phyloP scores from a whole-genome alignment of 441 rosid genomes.

The Metrosideros polymorpha region DNA sequence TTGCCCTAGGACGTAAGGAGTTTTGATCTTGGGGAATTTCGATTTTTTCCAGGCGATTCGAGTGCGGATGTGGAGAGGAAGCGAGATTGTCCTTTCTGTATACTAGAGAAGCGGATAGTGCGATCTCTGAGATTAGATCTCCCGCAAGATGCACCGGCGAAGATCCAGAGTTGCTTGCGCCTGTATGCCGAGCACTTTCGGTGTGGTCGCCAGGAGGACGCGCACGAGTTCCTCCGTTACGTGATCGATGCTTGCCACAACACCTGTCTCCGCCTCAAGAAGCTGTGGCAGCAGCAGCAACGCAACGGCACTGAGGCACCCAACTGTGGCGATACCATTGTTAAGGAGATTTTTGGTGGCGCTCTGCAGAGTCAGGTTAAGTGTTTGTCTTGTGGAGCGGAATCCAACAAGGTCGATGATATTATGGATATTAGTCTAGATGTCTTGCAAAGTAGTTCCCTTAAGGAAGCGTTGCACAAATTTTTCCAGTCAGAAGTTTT shows the following conservation, averaged over 20 bases:
- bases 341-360: slow-evolving; percentile 91
- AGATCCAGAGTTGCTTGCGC: slow-evolving; percentile 56
- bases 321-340: slow-evolving; percentile 28
- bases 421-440: slow-evolving; percentile 96
- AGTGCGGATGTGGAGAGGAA: slow-evolving; percentile 32
- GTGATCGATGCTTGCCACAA: slow-evolving; percentile 95
- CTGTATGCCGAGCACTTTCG: slow-evolving; percentile 71
- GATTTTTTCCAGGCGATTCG: slow-evolving; percentile 45
- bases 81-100: slow-evolving; percentile 87
- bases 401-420: slow-evolving; percentile 89
- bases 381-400: slow-evolving; percentile 74
- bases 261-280: slow-evolving; percentile 72
- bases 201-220: slow-evolving; percentile 85
- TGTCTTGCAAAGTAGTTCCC: slow-evolving; percentile 49
- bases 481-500: slow-evolving; percentile 85
- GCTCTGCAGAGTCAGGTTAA: slow-evolving; percentile 92
- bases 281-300: slow-evolving; percentile 25
- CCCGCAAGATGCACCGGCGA: slow-evolving; percentile 51
- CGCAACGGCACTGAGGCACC: neutral
- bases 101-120: slow-evolving; percentile 66
- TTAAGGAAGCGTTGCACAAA: slow-evolving; percentile 76
- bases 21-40: neutral
- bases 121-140: slow-evolving; percentile 63
- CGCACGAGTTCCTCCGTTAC: slow-evolving; percentile 88
- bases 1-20: neutral